A percentile compares a stretch with the other conserved stretches of the same genome.
Conservation (phyloP, 1,284 basidiomycete species). For the Kalmanozyma brasiliensis region DNA sequence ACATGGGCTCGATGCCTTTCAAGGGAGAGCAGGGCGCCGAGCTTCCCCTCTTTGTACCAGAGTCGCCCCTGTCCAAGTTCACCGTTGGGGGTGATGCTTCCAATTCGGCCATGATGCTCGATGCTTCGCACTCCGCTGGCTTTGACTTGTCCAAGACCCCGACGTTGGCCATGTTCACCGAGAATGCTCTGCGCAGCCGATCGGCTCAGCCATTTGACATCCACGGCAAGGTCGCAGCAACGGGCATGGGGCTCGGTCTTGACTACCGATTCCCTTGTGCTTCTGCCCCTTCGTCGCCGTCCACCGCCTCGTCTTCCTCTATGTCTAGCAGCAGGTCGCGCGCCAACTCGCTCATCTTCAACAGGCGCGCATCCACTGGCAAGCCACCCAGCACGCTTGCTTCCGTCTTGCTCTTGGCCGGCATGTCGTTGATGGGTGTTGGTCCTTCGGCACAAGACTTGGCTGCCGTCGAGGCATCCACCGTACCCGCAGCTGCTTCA, state of each 20-base stretch:
- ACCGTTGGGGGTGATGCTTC: slow-evolving; percentile 15
- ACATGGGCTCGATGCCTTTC: slow-evolving; percentile 26
- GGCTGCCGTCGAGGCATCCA: slow-evolving; percentile 15
- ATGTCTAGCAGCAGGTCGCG: slow-evolving; percentile 24
- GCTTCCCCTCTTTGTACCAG: slow-evolving; percentile 39
- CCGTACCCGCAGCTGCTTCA: slow-evolving; percentile 1
- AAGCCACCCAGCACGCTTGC: slow-evolving; percentile 27
- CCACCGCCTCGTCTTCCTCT: slow-evolving; percentile 38
- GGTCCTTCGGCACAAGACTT: slow-evolving; percentile 20
- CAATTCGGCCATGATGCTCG: slow-evolving; percentile 15
- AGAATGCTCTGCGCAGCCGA: slow-evolving; percentile 33
- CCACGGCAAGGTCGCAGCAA: slow-evolving; percentile 11
- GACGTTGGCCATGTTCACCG: slow-evolving; percentile 41
- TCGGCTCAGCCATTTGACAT: slow-evolving; percentile 13
- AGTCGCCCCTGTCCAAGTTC: slow-evolving; percentile 45
- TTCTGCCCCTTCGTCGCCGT: slow-evolving; percentile 39
- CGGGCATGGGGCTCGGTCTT: slow-evolving; percentile 33
- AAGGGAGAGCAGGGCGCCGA: slow-evolving; percentile 33
- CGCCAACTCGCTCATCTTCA: slow-evolving; percentile 8
- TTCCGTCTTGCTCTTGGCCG: slow-evolving; percentile 23
- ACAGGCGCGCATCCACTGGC: slow-evolving; percentile 3
- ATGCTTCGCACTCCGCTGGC: slow-evolving; percentile 18
- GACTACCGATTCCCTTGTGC: slow-evolving; percentile 38
- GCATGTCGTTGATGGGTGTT: slow-evolving; percentile 37
- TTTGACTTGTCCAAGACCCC: slow-evolving; percentile 47